Evolutionary conservation across 768 basidiomycete genomes (phyloP).

Genomic region (Boletellus emodensis): DNA sequence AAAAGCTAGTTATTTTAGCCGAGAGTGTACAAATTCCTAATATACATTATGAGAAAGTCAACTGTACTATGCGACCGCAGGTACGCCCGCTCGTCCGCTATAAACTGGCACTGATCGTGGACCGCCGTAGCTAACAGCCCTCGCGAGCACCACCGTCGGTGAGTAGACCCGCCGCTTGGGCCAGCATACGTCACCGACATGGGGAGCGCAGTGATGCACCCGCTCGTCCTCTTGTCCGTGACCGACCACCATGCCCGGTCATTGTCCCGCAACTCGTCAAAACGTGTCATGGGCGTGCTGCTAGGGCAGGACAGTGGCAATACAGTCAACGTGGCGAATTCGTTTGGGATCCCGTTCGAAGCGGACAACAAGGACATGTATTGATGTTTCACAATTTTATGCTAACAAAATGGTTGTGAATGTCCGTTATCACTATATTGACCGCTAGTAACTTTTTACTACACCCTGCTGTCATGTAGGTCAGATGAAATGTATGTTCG

Average conservation of each 20-base stretch:
- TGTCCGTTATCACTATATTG: too few relatives aligned
- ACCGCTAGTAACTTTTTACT: too few relatives aligned
- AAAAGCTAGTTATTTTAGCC: too few relatives aligned
- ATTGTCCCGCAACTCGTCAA: slow-evolving; percentile 74
- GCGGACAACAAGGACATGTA: slow-evolving; percentile 98
- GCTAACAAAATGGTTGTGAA: too few relatives aligned
- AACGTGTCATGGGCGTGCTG: slow-evolving; percentile 91
- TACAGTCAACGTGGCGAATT: slow-evolving; percentile 95
- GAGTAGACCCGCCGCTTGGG: slow-evolving; percentile 32
- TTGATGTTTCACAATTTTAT: too few relatives aligned
- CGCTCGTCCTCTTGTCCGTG: slow-evolving; percentile 95
- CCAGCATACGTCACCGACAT: slow-evolving; percentile 7
- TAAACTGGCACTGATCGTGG: slow-evolving; percentile 10
- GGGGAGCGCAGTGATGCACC: slow-evolving; percentile 70
- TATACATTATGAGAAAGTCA: too few relatives aligned
- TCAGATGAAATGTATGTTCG: too few relatives aligned
- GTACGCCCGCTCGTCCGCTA: slow-evolving; percentile 28
- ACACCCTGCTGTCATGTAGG: too few relatives aligned
- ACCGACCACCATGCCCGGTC: slow-evolving; percentile 93
- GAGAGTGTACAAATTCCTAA: too few relatives aligned
- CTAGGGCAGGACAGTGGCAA: slow-evolving; percentile 94
- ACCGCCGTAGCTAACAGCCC: slow-evolving; percentile 53
- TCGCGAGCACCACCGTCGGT: slow-evolving; percentile 73
- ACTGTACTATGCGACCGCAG: too few relatives aligned
- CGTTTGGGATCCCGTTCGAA: slow-evolving; percentile 96